phyloP scores from a whole-genome alignment of 805 yeast species.

The Ogataea pini region DNA sequence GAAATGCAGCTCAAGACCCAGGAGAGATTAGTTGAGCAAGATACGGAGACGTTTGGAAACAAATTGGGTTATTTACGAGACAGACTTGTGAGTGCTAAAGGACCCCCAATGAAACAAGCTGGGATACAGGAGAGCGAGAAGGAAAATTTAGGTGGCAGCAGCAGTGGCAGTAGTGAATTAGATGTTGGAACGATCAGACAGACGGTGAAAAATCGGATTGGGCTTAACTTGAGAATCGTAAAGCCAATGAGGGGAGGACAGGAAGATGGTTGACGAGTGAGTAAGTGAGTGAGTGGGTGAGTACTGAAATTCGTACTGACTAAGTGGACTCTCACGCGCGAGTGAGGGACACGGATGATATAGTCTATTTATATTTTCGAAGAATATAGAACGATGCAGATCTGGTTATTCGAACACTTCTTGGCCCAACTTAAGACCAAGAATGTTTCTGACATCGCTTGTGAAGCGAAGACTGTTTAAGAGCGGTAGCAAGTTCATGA shows the following conservation, averaged over 20 bases:
- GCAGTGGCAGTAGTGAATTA: background rate
- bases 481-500: slow-evolving; percentile 79
- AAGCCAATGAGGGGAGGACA: slow-evolving; percentile 40
- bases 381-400: too few species aligned
- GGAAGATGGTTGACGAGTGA: slow-evolving; percentile 19
- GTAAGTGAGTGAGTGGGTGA: too few species aligned
- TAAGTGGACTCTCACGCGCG: too few species aligned
- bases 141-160: slow-evolving; percentile 17
- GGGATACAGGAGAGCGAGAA: slow-evolving; percentile 13
- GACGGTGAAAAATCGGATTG: slow-evolving; percentile 36
- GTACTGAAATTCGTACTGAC: too few species aligned
- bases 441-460: slow-evolving; percentile 78
- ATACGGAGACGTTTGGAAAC: slow-evolving; percentile 50
- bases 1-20: slow-evolving; percentile 53
- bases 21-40: slow-evolving; percentile 47
- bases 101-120: slow-evolving; percentile 9
- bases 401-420: slow-evolving; percentile 47
- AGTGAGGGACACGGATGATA: too few species aligned
- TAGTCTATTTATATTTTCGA: too few species aligned
- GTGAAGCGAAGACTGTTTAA: slow-evolving; percentile 73
- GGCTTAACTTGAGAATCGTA: slow-evolving; percentile 58
- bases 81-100: slow-evolving; percentile 29
- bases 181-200: slow-evolving; percentile 13
- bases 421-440: slow-evolving; percentile 77
- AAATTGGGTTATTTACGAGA: slow-evolving; percentile 36